Percentiles rank a stretch among this genome's conserved stretches.
Conservation (phyloP, 768 basidiomycete species). For the Porphyrellus cyaneotinctus region DNA sequence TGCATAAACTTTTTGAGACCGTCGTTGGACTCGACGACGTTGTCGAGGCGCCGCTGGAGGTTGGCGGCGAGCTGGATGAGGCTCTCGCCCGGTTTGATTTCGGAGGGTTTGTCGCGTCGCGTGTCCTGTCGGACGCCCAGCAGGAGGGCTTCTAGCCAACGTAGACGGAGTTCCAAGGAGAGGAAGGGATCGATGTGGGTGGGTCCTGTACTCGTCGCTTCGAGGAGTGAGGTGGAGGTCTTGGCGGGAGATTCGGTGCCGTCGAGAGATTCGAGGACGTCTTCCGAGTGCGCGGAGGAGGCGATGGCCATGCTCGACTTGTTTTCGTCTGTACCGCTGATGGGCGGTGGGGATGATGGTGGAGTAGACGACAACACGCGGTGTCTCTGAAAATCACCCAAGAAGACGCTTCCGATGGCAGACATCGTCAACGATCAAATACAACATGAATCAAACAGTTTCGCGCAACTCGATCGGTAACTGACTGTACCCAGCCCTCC, state of each 20-base stretch:
- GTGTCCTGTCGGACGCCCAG: conserved; percentile 55
- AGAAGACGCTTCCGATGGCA: conserved; percentile 71
- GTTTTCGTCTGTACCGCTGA: background rate
- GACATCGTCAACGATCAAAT: conserved; percentile 33
- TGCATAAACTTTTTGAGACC: conserved; percentile 71
- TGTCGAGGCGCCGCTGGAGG: conserved; percentile 53
- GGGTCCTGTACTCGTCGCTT: background rate
- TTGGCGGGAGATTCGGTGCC: conserved; percentile 20
- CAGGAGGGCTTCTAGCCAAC: conserved; percentile 78
- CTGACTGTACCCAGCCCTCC: conserved; percentile 58
- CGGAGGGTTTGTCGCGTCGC: conserved; percentile 31
- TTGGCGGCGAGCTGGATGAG: conserved; percentile 57
- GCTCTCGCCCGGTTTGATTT: conserved; percentile 50
- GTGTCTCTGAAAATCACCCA: conserved; percentile 70
- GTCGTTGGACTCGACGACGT: conserved; percentile 63
- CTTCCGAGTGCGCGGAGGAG: conserved; percentile 13
- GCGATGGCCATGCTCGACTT: conserved; percentile 17
- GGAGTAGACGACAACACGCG: conserved; percentile 59
- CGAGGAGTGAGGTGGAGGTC: conserved; percentile 2
- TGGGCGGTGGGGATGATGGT: conserved; percentile 41
- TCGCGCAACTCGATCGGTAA: conserved; percentile 65
- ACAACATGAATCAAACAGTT: conserved; percentile 17
- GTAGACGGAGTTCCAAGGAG: conserved; percentile 69
- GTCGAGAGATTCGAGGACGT: conserved; percentile 21
- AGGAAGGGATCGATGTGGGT: conserved; percentile 54